These are phyloP conservation scores for Metarhizium brunneum DNA, from an alignment of 2,329 filamentous ascomycete genomes.

Conservation along the genomic window DNA sequence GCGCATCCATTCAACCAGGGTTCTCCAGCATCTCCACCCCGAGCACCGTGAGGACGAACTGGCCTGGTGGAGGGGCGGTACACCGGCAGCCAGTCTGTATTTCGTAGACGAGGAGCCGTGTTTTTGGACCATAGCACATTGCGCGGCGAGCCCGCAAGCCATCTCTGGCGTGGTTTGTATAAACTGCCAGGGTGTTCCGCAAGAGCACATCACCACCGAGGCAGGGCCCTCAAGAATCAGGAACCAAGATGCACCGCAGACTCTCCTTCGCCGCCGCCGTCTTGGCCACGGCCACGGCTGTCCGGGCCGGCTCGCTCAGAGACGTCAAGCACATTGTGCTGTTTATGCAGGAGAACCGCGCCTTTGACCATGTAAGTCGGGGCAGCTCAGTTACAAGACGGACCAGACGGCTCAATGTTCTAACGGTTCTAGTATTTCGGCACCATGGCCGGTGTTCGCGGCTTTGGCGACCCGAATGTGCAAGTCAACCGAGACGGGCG, in stretches of 20 bases:
- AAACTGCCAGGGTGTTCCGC: no score
- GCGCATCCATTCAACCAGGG: background rate
- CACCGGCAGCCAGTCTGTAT: no score
- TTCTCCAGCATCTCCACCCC: background rate
- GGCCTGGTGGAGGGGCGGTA: background rate
- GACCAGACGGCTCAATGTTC: background rate
- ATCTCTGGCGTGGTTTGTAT: no score
- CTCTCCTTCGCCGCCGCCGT: background rate
- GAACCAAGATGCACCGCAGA: background rate
- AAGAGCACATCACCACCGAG: no score
- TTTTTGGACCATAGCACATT: no score
- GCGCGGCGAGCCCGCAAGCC: no score
- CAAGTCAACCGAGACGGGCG: constrained; percentile 23
- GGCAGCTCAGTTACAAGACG: background rate
- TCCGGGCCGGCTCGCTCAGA: constrained; percentile 28
- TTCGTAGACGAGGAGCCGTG: no score
- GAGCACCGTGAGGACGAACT: background rate
- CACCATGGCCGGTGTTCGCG: constrained; percentile 44
- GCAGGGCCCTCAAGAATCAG: background rate
- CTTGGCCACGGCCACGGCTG: constrained; percentile 12
- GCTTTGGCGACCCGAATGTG: constrained; percentile 36
- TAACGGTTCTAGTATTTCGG: constrained; percentile 36
- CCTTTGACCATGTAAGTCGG: constrained; percentile 23
- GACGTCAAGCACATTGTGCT: constrained; percentile 49
- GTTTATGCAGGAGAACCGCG: constrained; percentile 41